Evolutionary conservation across 139 green algal genomes (phyloP).

Genomic region (Edaphochlamys debaryana): DNA sequence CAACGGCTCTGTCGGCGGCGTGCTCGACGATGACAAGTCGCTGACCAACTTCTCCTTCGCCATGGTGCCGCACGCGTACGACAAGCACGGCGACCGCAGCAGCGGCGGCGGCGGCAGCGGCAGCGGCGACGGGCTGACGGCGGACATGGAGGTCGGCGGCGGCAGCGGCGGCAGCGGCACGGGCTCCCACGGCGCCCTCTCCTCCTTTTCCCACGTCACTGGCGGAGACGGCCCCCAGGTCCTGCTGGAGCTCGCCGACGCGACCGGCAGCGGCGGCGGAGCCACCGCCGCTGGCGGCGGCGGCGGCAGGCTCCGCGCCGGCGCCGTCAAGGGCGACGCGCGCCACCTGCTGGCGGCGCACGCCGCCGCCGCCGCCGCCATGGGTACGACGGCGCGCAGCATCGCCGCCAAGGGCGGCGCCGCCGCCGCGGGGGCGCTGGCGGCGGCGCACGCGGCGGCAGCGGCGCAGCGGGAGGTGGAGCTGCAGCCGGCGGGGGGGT

Average conservation of each 20-base stretch:
- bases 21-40: not conserved
- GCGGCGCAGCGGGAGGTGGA: no score
- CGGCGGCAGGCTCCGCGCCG: not conserved
- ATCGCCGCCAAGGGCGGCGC: not conserved
- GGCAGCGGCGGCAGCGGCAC: not conserved
- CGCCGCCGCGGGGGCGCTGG: not conserved
- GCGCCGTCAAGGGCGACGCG: no score
- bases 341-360: not conserved
- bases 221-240: no score
- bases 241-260: no score
- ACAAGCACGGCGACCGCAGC: not conserved
- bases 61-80: slow-evolving; percentile 1
- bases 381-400: not conserved
- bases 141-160: slow-evolving; percentile 14
- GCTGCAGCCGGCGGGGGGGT: no score
- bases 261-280: not conserved
- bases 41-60: slow-evolving; percentile 37
- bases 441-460: no score
- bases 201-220: not conserved
- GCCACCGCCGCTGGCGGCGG: not conserved
- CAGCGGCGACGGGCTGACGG: not conserved
- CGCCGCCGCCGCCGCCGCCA: no score
- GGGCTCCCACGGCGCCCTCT: not conserved
- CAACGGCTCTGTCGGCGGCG: no score
- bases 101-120: slow-evolving; percentile 8